Evolutionary conservation across 208 protist species (phyloP).

Genomic region (Borovskyia barvae): DNA sequence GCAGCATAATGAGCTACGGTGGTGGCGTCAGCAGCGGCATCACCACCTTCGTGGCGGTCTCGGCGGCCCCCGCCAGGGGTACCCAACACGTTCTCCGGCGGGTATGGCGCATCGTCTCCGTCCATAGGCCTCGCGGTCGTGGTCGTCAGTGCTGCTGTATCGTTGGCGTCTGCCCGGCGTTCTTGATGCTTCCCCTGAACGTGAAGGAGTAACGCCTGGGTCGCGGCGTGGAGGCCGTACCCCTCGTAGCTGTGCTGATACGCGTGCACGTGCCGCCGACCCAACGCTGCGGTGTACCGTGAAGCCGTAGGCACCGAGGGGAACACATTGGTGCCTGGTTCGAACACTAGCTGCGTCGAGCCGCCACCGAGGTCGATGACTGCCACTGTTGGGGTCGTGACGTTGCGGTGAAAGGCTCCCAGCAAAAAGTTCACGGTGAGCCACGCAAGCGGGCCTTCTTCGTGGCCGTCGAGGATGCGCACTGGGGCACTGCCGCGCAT

Average conservation of each 20-base stretch:
- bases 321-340: conserved; percentile 21
- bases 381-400: conserved; percentile 21
- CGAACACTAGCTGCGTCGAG: conserved; percentile 81
- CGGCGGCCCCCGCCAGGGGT: neutral
- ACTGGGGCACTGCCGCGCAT: conserved; percentile 43
- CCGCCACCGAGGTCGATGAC: conserved; percentile 84
- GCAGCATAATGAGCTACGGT: neutral
- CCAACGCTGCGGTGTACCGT: conserved; percentile 20
- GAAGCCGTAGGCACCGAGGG: conserved; percentile 1
- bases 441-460: conserved; percentile 84
- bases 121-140: neutral
- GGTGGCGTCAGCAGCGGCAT: neutral
- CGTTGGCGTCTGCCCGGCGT: neutral
- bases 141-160: neutral
- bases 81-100: neutral
- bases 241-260: conserved; percentile 88
- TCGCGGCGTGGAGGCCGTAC: conserved; percentile 65
- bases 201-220: conserved; percentile 30
- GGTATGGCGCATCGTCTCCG: neutral
- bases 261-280: conserved; percentile 28
- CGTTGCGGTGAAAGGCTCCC: conserved; percentile 15
- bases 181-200: conserved; percentile 19
- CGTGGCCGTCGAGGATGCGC: conserved; percentile 74
- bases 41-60: neutral
- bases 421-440: conserved; percentile 83